Conservation (phyloP, 192 early-diverging fungal species). For the Mortierella alpina region DNA sequence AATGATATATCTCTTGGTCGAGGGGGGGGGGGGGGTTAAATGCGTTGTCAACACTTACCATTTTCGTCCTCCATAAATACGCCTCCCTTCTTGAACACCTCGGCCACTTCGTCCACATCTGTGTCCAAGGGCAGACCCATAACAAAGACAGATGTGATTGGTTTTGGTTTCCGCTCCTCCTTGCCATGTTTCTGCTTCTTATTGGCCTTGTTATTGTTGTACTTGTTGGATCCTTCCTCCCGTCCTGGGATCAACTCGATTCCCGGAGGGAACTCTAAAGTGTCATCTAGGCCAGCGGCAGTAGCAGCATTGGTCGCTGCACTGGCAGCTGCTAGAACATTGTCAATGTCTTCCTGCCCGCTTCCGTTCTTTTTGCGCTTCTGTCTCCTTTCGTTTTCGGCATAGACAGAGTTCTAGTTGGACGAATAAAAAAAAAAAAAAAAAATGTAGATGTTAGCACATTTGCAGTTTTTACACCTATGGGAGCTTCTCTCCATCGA, state of each 20-base stretch:
- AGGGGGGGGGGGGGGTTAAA: too few relatives aligned
- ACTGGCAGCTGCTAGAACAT: slow-evolving; percentile 5
- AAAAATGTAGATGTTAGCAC: neutral
- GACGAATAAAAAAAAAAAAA: neutral
- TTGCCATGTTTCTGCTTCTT: slow-evolving; percentile 64
- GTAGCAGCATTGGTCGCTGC: neutral
- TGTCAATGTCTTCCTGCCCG: slow-evolving; percentile 7
- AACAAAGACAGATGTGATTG: slow-evolving; percentile 88
- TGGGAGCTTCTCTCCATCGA: too few relatives aligned
- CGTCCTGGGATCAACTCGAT: slow-evolving; percentile 27
- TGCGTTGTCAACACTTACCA: slow-evolving; percentile 15
- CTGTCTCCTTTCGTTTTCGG: slow-evolving; percentile 32
- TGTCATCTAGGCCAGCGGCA: neutral
- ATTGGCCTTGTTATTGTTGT: slow-evolving; percentile 36
- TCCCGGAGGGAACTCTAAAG: neutral
- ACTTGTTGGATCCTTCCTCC: slow-evolving; percentile 6
- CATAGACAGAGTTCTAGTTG: slow-evolving; percentile 45
- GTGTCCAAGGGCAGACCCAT: slow-evolving; percentile 84
- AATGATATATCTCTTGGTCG: too few relatives aligned
- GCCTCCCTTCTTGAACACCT: slow-evolving; percentile 81
- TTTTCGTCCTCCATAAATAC: slow-evolving; percentile 80
- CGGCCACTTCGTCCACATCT: slow-evolving; percentile 81
- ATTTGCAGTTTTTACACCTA: too few relatives aligned
- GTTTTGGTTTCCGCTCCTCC: slow-evolving; percentile 57
- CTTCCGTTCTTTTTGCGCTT: slow-evolving; percentile 34